Base-by-base conservation (phyloP, 2,329 filamentous ascomycete species). In the Phaeoacremonium minimum region DNA sequence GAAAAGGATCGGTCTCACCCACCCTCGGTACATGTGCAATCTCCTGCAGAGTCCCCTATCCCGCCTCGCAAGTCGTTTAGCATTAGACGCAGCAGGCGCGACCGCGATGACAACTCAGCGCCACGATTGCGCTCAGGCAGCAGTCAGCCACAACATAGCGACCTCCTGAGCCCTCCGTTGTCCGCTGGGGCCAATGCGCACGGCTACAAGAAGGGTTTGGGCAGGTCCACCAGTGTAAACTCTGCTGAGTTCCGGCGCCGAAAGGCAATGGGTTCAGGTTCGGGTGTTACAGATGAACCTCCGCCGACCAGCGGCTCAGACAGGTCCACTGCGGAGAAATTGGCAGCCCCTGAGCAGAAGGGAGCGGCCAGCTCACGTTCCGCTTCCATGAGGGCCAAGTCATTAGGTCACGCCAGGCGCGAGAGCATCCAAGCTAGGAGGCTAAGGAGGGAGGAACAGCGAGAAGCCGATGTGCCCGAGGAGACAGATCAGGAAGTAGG, bases 351-450 rank as follows among this genome's bases (percentile, higher is more conserved):
- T 5, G 75, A 69, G 49, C 69, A 60, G 48, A 82, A 69, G 54
- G 68, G 56, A 38, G 68, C 66, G 11, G 51, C 69, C 1, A 71
- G 73, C 40, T 68, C 73, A 22, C 75, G 77, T 35, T 75, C 76
- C 3, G 74, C 83, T 15, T 80, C 85, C 6, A 74, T 79, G 52
- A 79, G 91, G 44, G 83, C 91, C 7, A 93, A 93, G 60, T 95
- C 89, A 4, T 73, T 96, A 15, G 88, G 90, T 3, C 90, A 97
- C 57, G 87, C 87, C 30, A 79, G 91, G 28, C 77, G 87, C 41
- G 91, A 96, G 58, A 95, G 89, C 57, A 95, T 96, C 37, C 91
- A 96, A 61, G 87, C 86, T 31, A 78, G 91, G 38, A 80, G 91
- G 36, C 75, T 82, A 37, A 77, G 80, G 35, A 75, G 87, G 49